These are phyloP conservation scores for Penicillium digitatum DNA, from an alignment of 2,329 filamentous ascomycete genomes.

Conservation along the genomic window DNA sequence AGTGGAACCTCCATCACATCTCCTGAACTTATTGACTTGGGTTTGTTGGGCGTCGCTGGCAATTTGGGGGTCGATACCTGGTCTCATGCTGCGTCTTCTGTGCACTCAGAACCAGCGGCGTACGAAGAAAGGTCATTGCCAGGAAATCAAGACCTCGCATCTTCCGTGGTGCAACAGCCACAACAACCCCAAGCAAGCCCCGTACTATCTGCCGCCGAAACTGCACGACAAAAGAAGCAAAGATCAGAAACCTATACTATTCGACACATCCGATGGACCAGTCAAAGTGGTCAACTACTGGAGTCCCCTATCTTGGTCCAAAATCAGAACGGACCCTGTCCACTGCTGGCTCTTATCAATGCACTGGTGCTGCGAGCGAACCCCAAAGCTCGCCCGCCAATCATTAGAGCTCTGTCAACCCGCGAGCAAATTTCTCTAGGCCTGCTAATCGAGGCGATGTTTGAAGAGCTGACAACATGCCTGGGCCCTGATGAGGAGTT, in stretches of 20 bases:
- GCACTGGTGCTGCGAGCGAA: constrained; percentile 81
- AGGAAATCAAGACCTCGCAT: neutral
- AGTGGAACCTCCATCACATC: constrained; percentile 30
- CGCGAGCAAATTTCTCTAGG: constrained; percentile 86
- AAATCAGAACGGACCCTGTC: constrained; percentile 92
- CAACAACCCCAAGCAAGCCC: constrained; percentile 6
- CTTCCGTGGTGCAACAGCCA: neutral
- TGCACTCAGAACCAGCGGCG: constrained; percentile 8
- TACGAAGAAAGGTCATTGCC: neutral
- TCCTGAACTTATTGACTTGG: constrained; percentile 33
- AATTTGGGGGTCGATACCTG: constrained; percentile 6
- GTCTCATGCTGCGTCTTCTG: constrained; percentile 11
- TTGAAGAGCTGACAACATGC: constrained; percentile 86
- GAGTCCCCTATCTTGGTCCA: constrained; percentile 86
- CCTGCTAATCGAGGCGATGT: constrained; percentile 79
- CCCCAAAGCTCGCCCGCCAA: constrained; percentile 60
- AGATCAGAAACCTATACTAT: constrained; percentile 81
- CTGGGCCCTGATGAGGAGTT: constrained; percentile 64
- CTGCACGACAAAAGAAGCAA: constrained; percentile 42
- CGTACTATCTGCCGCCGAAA: constrained; percentile 29
- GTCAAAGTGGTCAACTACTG: constrained; percentile 62
- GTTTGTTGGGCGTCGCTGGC: constrained; percentile 7
- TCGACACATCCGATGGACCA: constrained; percentile 83
- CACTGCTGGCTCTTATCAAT: constrained; percentile 87
- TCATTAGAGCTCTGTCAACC: constrained; percentile 71